Conservation (phyloP, 805 yeast species). For the Wickerhamiella dianesei region DNA sequence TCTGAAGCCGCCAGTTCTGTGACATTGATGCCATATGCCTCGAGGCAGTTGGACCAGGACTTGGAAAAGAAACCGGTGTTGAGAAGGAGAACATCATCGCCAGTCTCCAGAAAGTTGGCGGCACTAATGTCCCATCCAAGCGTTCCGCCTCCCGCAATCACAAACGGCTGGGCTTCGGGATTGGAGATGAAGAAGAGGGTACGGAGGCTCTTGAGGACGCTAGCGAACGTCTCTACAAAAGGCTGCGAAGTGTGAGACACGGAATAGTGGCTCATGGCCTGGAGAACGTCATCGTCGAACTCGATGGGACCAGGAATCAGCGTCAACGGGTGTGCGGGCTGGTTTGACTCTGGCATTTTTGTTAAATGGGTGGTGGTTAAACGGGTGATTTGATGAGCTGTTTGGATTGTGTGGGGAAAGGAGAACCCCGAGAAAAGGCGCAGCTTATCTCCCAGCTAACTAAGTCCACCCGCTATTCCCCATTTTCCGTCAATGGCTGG, state of each 20-base stretch:
- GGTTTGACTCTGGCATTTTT: conserved; percentile 21
- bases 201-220: conserved; percentile 54
- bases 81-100: conserved; percentile 64
- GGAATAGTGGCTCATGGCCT: conserved; percentile 71
- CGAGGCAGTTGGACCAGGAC: conserved; percentile 61
- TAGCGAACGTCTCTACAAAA: conserved; percentile 60
- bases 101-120: conserved; percentile 50
- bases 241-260: conserved; percentile 85
- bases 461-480: too few species aligned
- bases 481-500: too few species aligned
- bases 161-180: conserved; percentile 60
- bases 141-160: conserved; percentile 84
- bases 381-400: too few species aligned
- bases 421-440: too few species aligned
- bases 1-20: conserved; percentile 53
- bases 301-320: conserved; percentile 83
- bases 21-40: conserved; percentile 61
- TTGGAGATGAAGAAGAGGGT: conserved; percentile 58
- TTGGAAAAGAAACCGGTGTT: conserved; percentile 86
- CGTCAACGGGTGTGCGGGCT: conserved; percentile 29
- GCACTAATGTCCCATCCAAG: conserved; percentile 89
- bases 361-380: too few species aligned
- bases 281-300: conserved; percentile 64
- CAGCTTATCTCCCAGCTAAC: too few species aligned
- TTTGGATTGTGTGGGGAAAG: too few species aligned